These are phyloP conservation scores for Tolypocladium nubicola DNA, from an alignment of 2,329 filamentous ascomycete species.

Conservation along the genomic window DNA sequence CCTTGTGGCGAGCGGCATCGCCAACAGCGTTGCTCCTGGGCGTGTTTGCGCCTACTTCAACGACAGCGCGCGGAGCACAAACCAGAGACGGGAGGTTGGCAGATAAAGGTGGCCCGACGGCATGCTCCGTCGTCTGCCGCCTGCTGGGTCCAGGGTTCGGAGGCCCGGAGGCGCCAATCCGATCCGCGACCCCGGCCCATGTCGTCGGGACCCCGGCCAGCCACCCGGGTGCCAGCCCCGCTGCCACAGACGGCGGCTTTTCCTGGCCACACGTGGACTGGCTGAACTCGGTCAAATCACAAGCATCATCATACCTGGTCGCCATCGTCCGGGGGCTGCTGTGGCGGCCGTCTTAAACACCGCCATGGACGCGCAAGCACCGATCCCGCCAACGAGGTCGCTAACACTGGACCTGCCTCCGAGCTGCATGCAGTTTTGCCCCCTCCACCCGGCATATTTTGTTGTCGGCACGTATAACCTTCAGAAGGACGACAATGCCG, in stretches of 20 bases:
- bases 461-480: slow-evolving; percentile 81
- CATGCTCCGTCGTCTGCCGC: not conserved
- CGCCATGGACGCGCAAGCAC: slow-evolving; percentile 11
- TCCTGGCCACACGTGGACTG: not conserved
- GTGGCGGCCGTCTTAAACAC: not conserved
- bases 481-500: slow-evolving; percentile 31
- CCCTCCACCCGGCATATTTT: slow-evolving; percentile 51
- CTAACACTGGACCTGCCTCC: slow-evolving; percentile 56
- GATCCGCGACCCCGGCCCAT: not conserved
- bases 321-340: not conserved
- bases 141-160: not conserved
- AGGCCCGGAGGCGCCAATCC: not conserved
- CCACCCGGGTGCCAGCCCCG: not conserved
- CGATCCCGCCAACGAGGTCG: slow-evolving; percentile 33
- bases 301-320: not conserved
- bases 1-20: not conserved
- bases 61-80: not conserved
- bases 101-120: not conserved
- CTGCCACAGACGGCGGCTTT: not conserved
- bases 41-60: not conserved
- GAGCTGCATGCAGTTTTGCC: slow-evolving; percentile 69
- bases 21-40: not conserved
- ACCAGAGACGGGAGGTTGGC: not conserved
- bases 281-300: not conserved
- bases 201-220: not conserved